A percentile compares a stretch with the other conserved stretches of the same genome.
Evolutionary conservation across 116 monocot species (phyloP).

Genomic region (Trichopus zeylanicus): DNA sequence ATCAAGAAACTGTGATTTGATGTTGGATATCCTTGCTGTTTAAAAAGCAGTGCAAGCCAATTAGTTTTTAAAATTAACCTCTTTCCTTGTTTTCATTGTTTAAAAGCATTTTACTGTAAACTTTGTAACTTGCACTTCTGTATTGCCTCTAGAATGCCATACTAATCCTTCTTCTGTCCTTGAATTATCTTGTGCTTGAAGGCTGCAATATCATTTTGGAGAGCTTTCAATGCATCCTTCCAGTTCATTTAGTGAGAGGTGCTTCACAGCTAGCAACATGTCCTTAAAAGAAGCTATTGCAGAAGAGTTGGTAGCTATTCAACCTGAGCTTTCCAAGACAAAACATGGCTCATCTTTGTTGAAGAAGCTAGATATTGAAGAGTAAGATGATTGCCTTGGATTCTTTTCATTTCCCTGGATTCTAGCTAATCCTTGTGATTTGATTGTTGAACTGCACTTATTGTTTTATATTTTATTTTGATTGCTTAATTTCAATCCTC

Average conservation of each 20-base stretch:
- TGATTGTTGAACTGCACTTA: not conserved
- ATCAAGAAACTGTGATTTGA: no score
- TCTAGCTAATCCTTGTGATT: no score
- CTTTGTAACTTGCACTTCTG: not conserved
- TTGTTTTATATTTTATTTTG: not conserved
- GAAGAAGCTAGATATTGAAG: constrained; percentile 80
- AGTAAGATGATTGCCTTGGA: constrained; percentile 20
- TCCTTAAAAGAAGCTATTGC: constrained; percentile 67
- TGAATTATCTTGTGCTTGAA: constrained; percentile 19
- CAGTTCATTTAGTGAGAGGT: constrained; percentile 87
- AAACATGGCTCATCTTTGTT: constrained; percentile 76
- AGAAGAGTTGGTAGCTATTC: constrained; percentile 53
- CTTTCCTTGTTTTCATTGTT: no score
- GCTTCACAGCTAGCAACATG: constrained; percentile 65
- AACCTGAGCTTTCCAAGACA: constrained; percentile 60
- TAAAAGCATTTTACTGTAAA: no score
- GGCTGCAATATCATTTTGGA: constrained; percentile 64
- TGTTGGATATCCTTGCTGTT: no score
- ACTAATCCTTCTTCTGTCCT: constrained; percentile 3
- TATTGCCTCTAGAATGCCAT: not conserved
- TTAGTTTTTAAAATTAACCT: no score
- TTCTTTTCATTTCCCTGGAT: not conserved
- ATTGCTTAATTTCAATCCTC: not conserved
- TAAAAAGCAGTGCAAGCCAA: no score
- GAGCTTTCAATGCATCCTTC: constrained; percentile 72